Conservation (phyloP, 2,329 filamentous ascomycete species). For the Fusarium sp. region DNA sequence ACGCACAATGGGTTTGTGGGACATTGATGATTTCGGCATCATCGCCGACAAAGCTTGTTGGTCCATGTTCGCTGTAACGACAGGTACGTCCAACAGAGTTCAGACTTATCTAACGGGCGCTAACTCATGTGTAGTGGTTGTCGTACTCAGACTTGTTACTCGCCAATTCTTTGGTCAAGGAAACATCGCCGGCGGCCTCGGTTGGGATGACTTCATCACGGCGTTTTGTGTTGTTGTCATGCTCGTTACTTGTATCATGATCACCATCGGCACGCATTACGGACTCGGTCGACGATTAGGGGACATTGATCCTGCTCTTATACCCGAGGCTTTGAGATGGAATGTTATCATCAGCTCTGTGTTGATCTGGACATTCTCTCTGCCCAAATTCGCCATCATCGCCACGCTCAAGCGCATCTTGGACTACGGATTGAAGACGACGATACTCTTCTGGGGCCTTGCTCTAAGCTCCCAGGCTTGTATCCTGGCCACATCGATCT, state of each 20-base stretch:
- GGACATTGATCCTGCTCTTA: not conserved
- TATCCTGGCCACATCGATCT: constrained; percentile 43
- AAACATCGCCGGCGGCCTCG: constrained; percentile 38
- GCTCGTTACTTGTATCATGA: constrained; percentile 41
- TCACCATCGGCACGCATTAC: constrained; percentile 41
- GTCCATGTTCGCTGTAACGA: constrained; percentile 44
- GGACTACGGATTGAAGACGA: constrained; percentile 44
- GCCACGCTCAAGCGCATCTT: constrained; percentile 47
- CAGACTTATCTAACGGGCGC: not conserved
- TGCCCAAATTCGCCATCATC: constrained; percentile 48
- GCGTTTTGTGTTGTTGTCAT: constrained; percentile 36
- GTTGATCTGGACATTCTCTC: constrained; percentile 46
- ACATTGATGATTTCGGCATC: constrained; percentile 37
- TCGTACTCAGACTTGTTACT: constrained; percentile 37
- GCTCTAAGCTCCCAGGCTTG: constrained; percentile 42
- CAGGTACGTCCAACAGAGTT: constrained; percentile 5
- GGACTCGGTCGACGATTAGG: constrained; percentile 42
- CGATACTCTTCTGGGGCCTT: constrained; percentile 43
- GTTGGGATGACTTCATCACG: constrained; percentile 45
- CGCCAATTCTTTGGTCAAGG: constrained; percentile 38
- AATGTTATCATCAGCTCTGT: constrained; percentile 46
- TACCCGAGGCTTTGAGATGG: constrained; percentile 40
- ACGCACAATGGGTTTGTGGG: constrained; percentile 37
- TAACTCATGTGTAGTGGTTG: constrained; percentile 30
- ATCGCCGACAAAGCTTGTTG: constrained; percentile 45